Conservation (phyloP, 495 filamentous ascomycete genomes). For the Pyrenula aspistea region DNA sequence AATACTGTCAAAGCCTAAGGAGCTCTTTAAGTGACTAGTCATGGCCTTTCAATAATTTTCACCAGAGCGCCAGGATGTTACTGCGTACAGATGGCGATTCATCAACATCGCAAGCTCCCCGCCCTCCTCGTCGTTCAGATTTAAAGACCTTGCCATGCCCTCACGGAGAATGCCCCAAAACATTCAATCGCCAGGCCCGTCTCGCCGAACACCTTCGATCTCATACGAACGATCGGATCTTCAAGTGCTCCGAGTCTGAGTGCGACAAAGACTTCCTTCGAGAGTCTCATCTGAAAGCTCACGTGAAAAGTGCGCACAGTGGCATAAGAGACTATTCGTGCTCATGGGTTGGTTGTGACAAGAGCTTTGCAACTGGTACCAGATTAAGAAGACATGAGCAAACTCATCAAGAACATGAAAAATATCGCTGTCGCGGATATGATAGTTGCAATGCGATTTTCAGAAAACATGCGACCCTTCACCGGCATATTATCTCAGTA, state of each 20-base stretch:
- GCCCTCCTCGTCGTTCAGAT: constrained; percentile 43
- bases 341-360: constrained; percentile 56
- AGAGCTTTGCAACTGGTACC: constrained; percentile 65
- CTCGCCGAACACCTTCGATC: constrained; percentile 66
- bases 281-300: constrained; percentile 68
- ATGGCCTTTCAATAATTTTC: no score
- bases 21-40: no score
- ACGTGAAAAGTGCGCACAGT: constrained; percentile 71
- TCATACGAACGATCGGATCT: constrained; percentile 69
- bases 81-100: no score
- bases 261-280: constrained; percentile 78
- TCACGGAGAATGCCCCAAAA: constrained; percentile 56
- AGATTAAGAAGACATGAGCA: constrained; percentile 56
- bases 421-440: constrained; percentile 60
- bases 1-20: no score
- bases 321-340: constrained; percentile 61
- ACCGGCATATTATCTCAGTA: constrained; percentile 61
- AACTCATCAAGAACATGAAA: constrained; percentile 55
- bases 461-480: constrained; percentile 77
- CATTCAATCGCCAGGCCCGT: constrained; percentile 78
- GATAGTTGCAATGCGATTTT: constrained; percentile 69
- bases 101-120: constrained; percentile 11
- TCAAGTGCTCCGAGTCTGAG: constrained; percentile 48
- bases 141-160: constrained; percentile 63
- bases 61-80: no score